Base-by-base conservation (phyloP, 768 basidiomycete species). In the Suillus weaverae region DNA sequence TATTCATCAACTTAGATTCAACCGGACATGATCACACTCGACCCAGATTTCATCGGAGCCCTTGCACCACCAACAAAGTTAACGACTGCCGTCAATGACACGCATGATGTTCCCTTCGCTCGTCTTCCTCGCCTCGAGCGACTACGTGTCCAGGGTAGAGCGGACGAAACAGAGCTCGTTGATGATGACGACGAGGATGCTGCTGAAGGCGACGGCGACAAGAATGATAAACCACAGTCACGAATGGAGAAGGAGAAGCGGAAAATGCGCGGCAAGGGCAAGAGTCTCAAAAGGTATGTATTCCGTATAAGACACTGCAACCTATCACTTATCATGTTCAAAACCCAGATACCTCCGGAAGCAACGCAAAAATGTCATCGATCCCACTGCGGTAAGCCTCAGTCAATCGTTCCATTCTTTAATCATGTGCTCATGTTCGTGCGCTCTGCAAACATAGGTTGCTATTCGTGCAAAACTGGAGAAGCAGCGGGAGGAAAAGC, bases 281-380 rank as follows among this genome's bases (percentile, higher is more conserved):
- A 94, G 83, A 90, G 87, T 74, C 73, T 95, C 73, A 97, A 95
- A 76, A 82, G 94, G 81, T 88, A 70, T 71, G 72, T 71, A 35
- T 4, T 2, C 7, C 0, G 16, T 30, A 26, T 16, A 9, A 10
- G 22, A 57, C 4, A 57, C 10, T 26, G 26, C 20, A 22, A 14
- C 14, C 38, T 51, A 7, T 46, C 36, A n/a, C 39, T 30, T 13
- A 18, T 60, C 60, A 50, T 22, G 18, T 33, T 9, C 16, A 6
- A 57, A 57, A 57, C 16, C 33, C 60, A 86, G 85, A 54, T 91
- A 87, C 75, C 76, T 97, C 67, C 84, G 92, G 71, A 97, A 95
- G 81, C 92, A 97, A 77, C 87, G 94, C 74, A 95, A 96, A 82
- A 97, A 98, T 71, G 92, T 98, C 56, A 86, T 98, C 67, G 95